Evolutionary conservation across 2,329 filamentous ascomycete genomes (phyloP).

Genomic region (Akanthomyces muscarius): DNA sequence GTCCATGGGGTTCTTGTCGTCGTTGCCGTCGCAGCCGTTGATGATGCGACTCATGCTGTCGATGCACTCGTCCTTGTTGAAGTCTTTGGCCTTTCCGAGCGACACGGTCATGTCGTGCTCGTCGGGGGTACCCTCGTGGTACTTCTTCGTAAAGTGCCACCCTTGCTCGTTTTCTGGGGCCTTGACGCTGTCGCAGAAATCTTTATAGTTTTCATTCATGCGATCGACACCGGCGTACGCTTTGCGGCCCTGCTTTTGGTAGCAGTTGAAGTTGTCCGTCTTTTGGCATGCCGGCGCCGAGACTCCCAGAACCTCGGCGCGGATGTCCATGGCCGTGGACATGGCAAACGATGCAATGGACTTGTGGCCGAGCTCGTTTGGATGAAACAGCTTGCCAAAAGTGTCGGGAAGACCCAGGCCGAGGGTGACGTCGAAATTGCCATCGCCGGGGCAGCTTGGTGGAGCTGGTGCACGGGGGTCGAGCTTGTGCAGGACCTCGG

Average conservation of each 20-base stretch:
- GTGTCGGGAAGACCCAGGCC: slow-evolving; percentile 29
- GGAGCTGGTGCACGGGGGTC: slow-evolving; percentile 24
- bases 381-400: slow-evolving; percentile 31
- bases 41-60: slow-evolving; percentile 24
- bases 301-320: slow-evolving; percentile 22
- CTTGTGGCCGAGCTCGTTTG: slow-evolving; percentile 28
- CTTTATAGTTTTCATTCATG: slow-evolving; percentile 26
- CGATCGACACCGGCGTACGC: slow-evolving; percentile 23
- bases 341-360: slow-evolving; percentile 29
- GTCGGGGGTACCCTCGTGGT: slow-evolving; percentile 27
- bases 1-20: slow-evolving; percentile 28
- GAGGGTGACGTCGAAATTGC: slow-evolving; percentile 15
- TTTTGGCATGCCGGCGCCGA: slow-evolving; percentile 17
- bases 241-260: slow-evolving; percentile 23
- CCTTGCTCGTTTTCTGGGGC: slow-evolving; percentile 19
- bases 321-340: slow-evolving; percentile 19
- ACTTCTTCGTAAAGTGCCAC: slow-evolving; percentile 24
- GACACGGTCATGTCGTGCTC: slow-evolving; percentile 24
- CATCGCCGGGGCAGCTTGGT: slow-evolving; percentile 28
- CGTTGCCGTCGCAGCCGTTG: slow-evolving; percentile 27
- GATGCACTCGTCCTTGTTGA: slow-evolving; percentile 22
- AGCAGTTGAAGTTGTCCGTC: slow-evolving; percentile 27
- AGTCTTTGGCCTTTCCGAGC: slow-evolving; percentile 18
- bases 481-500: slow-evolving; percentile 23
- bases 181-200: slow-evolving; percentile 27